phyloP scores from a whole-genome alignment of 257 asterid species.

The Haberlea rhodopensis region DNA sequence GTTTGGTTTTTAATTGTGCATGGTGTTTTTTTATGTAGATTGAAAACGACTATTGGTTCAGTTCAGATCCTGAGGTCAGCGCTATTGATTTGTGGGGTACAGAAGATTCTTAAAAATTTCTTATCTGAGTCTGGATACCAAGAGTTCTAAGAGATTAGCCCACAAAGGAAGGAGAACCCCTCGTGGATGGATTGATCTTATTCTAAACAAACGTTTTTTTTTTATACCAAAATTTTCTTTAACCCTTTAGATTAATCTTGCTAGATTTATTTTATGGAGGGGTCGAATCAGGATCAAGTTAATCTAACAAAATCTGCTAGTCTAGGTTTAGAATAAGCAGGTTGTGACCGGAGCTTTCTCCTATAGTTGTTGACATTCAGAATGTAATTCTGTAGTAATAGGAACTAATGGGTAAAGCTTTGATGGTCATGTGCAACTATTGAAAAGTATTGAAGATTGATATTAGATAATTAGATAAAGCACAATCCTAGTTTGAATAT shows the following conservation, averaged over 20 bases:
- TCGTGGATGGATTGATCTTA: no score
- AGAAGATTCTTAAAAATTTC: conserved; percentile 27
- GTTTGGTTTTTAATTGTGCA: not conserved
- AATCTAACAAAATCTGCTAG: not conserved
- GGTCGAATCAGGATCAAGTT: not conserved
- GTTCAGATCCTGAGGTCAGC: conserved; percentile 43
- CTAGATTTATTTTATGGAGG: not conserved
- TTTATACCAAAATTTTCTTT: no score
- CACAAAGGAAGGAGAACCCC: conserved; percentile 10
- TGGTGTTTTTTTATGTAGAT: conserved; percentile 37
- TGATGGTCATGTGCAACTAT: not conserved
- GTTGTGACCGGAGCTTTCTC: not conserved
- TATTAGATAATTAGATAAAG: no score
- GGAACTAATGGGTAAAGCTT: not conserved
- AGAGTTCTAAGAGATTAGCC: conserved; percentile 19
- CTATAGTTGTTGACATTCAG: not conserved
- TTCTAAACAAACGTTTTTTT: not conserved
- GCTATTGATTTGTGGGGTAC: conserved; percentile 62
- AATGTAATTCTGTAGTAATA: not conserved
- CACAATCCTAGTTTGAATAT: no score
- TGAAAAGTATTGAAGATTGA: no score
- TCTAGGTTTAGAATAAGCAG: not conserved
- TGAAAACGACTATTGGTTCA: conserved; percentile 75
- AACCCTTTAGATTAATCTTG: no score
- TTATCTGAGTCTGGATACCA: conserved; percentile 13